These are phyloP conservation scores for Asterochloris erici DNA, from an alignment of 139 green algal species.

Conservation along the genomic window DNA sequence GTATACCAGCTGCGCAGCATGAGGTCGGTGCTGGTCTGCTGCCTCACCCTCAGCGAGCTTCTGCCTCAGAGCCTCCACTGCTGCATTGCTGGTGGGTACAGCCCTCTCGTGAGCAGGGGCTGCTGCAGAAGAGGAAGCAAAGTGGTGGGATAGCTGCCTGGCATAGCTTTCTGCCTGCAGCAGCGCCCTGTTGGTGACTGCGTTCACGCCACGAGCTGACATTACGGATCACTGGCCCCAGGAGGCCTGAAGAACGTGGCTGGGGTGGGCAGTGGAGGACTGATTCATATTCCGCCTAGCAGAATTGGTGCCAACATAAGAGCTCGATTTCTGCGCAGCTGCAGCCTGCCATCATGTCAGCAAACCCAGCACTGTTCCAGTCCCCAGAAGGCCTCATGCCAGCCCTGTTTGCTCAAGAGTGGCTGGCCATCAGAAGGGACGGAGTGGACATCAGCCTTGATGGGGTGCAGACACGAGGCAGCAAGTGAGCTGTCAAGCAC, in stretches of 20 bases:
- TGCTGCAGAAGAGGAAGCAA: background rate
- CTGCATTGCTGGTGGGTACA: background rate
- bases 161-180: background rate
- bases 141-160: slow-evolving; percentile 12
- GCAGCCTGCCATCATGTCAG: slow-evolving; percentile 48
- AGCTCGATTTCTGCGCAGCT: too few species aligned
- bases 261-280: too few species aligned
- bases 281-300: too few species aligned
- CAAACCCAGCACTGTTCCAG: slow-evolving; percentile 64
- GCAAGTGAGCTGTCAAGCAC: slow-evolving; percentile 48
- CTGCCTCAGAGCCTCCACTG: slow-evolving; percentile 17
- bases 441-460: slow-evolving; percentile 58
- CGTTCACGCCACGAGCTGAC: too few species aligned
- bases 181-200: too few species aligned
- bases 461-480: slow-evolving; percentile 45
- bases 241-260: too few species aligned
- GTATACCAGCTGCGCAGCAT: too few species aligned
- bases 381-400: slow-evolving; percentile 36
- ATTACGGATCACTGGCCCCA: too few species aligned
- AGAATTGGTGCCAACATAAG: too few species aligned
- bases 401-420: slow-evolving; percentile 58
- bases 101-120: background rate
- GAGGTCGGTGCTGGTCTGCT: background rate
- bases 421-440: slow-evolving; percentile 50
- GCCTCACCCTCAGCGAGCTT: slow-evolving; percentile 17